A percentile compares a stretch with the other conserved stretches of the same genome.
These are phyloP conservation scores for Talaromyces wortmannii DNA, from an alignment of 495 filamentous ascomycete genomes.

Conservation along the genomic window DNA sequence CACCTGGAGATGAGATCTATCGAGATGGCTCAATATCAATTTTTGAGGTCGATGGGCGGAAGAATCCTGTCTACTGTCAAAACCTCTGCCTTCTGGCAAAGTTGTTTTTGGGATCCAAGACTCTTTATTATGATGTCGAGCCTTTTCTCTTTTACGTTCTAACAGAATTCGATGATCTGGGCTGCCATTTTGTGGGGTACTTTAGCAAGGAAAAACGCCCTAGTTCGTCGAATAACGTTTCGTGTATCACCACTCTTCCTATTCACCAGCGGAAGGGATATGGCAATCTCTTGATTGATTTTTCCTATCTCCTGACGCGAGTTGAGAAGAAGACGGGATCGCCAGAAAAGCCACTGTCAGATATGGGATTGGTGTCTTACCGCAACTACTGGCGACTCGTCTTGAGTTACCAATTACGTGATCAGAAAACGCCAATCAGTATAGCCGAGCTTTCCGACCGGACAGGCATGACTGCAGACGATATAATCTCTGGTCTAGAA, in stretches of 20 bases:
- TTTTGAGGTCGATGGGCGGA: slow-evolving; percentile 94
- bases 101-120: slow-evolving; percentile 94
- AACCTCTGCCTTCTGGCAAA: slow-evolving; percentile 95
- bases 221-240: slow-evolving; percentile 92
- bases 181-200: slow-evolving; percentile 97
- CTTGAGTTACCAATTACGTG: slow-evolving; percentile 70
- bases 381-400: slow-evolving; percentile 93
- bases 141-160: slow-evolving; percentile 98
- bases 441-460: slow-evolving; percentile 79
- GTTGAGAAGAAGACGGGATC: slow-evolving; percentile 93
- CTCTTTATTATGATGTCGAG: slow-evolving; percentile 96
- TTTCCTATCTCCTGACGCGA: slow-evolving; percentile 91
- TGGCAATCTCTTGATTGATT: slow-evolving; percentile 93
- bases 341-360: slow-evolving; percentile 93
- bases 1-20: slow-evolving; percentile 96
- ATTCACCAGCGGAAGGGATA: slow-evolving; percentile 97
- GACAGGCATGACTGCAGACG: slow-evolving; percentile 93
- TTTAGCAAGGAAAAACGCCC: slow-evolving; percentile 99
- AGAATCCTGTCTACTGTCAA: slow-evolving; percentile 96
- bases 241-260: slow-evolving; percentile 90
- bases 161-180: slow-evolving; percentile 87
- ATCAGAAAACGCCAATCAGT: slow-evolving; percentile 60
- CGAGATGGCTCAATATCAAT: slow-evolving; percentile 89
- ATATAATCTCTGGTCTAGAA: slow-evolving; percentile 89
- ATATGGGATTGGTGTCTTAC: slow-evolving; percentile 96